Evolutionary conservation across 1,284 basidiomycete species (phyloP), one percentile per base, ranked within the genome.

Genomic region (Coniferiporia sulphurascens): DNA sequence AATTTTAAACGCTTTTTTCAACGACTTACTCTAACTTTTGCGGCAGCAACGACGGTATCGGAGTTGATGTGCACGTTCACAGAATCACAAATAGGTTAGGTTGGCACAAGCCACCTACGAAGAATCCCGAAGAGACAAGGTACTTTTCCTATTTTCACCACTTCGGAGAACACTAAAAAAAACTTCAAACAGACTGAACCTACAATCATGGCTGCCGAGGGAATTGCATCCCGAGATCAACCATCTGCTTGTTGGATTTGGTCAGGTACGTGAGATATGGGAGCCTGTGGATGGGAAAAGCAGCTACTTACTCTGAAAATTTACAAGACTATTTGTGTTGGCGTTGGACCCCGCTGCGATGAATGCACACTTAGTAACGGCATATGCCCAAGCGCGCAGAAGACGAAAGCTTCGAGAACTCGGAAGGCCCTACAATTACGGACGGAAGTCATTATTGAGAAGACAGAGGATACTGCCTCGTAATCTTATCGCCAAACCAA

Each of bases 1-100:
- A 9, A 7, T n/a, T n/a, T 49, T n/a, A 19, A 46, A 8, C 44
- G 9, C 17, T n/a, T 17, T 12, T 2, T 22, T 8, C 12, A 8
- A 45, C 10, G 17, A 22, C 32, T 7, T 5, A 48, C 17, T 19
- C 17, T 22, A 36, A 45, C 27, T 27, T 27, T 27, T 27, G 27
- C 6, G 59, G 17, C 65, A 93, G 92, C 50, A 95, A 97, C 66
- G 79, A 83, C n/a, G 96, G 95, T 0, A 97, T 99, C 43, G 96
- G 96, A 0, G 95, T 98, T 0, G 96, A 98, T 67, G 89, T 93
- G 0, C 95, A 99, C 68, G 96, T 99, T 0, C 95, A 98, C 66
- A 79, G 96, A 0, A 95, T 98, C 59, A 93, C 94, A 12, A 96
- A 98, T 67, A 80, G 95, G 17, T 74, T 98, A 0, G 87, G 90